A percentile compares a stretch with the other conserved stretches of the same genome.
phyloP scores from a whole-genome alignment of 2,329 filamentous ascomycete genomes.

The Talaromyces sp. region DNA sequence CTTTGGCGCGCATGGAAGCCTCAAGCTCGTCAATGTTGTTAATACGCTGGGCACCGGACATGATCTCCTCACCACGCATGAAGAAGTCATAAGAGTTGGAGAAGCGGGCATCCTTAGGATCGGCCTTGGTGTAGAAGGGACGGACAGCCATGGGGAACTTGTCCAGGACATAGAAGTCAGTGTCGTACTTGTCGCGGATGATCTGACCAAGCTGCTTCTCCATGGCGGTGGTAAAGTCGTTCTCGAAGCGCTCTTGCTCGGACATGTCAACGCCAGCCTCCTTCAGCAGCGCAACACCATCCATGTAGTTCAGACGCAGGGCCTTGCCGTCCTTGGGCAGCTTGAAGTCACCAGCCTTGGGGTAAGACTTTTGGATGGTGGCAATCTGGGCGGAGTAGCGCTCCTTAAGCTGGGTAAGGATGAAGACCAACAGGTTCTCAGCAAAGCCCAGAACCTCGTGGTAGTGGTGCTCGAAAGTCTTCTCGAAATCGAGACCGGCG shows the following conservation, averaged over 20 bases:
- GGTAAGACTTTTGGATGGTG: conserved; percentile 52
- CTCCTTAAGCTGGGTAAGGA: conserved; percentile 49
- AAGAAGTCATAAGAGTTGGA: conserved; percentile 72
- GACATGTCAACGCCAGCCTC: conserved; percentile 55
- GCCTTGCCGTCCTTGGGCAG: conserved; percentile 54
- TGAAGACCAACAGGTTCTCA: conserved; percentile 54
- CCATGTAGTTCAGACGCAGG: conserved; percentile 53
- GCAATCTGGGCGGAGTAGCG: conserved; percentile 50
- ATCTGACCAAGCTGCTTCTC: conserved; percentile 77
- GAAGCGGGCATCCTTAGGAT: conserved; percentile 65
- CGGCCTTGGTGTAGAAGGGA: conserved; percentile 90
- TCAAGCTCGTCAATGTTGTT: conserved; percentile 62
- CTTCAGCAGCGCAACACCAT: conserved; percentile 51
- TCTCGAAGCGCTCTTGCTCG: conserved; percentile 52
- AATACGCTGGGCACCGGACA: conserved; percentile 68
- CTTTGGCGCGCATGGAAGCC: conserved; percentile 61
- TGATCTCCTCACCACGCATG: conserved; percentile 71
- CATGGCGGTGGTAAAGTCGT: conserved; percentile 52
- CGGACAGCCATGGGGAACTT: conserved; percentile 89
- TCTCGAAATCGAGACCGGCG: conserved; percentile 56
- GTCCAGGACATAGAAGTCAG: conserved; percentile 96
- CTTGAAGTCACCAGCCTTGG: conserved; percentile 54
- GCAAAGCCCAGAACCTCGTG: conserved; percentile 55
- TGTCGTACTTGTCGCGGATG: conserved; percentile 84
- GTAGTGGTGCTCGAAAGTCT: conserved; percentile 54